Evolutionary conservation across 1,284 basidiomycete species (phyloP).

Genomic region (Trichosporon coremiiforme): DNA sequence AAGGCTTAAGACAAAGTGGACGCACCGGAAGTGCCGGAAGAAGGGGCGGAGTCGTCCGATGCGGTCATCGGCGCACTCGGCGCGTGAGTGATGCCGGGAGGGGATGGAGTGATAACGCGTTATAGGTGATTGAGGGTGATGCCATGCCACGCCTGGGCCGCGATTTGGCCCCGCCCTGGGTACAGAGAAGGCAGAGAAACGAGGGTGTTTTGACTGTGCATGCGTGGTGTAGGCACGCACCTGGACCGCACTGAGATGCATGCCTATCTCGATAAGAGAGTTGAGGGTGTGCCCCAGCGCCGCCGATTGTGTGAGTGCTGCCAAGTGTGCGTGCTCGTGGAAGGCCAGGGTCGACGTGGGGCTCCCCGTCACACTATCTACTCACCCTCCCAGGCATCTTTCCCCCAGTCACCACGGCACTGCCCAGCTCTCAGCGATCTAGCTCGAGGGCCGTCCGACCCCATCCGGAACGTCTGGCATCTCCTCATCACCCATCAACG

Average conservation of each 20-base stretch:
- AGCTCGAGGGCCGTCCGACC: neutral
- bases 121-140: constrained; percentile 16
- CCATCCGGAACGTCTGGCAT: neutral
- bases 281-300: neutral
- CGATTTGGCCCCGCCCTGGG: neutral
- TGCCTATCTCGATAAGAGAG: neutral
- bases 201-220: neutral
- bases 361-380: constrained; percentile 8
- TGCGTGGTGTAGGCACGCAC: neutral
- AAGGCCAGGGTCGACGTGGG: neutral
- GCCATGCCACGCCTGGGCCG: neutral
- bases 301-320: neutral
- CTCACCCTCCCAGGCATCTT: neutral
- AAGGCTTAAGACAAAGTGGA: neutral
- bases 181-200: neutral
- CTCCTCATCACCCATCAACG: neutral
- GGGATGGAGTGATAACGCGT: constrained; percentile 15
- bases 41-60: neutral
- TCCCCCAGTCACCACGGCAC: constrained; percentile 1
- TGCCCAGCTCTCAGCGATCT: neutral
- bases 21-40: neutral
- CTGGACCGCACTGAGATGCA: neutral
- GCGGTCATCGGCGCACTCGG: neutral
- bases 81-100: neutral
- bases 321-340: neutral